A percentile compares a stretch with the other conserved stretches of the same genome.
Evolutionary conservation across 805 yeast species (phyloP).

Genomic region (Saturnispora besseyi): DNA sequence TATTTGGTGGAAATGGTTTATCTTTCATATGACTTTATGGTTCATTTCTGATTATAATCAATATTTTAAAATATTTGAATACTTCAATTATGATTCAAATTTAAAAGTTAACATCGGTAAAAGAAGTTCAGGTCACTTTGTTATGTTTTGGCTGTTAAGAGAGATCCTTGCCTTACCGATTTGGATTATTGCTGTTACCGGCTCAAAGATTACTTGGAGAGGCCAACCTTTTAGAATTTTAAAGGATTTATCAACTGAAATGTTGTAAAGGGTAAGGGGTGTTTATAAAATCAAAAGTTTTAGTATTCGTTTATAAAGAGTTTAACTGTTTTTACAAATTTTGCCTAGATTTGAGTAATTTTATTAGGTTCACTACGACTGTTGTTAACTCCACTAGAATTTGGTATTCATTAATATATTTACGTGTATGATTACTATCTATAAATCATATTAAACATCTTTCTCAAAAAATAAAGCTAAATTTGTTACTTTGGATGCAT

Average conservation of each 20-base stretch:
- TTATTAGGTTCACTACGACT: background rate
- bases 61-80: constrained; percentile 35
- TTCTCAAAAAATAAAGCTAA: no score
- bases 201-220: constrained; percentile 72
- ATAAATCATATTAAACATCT: no score
- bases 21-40: constrained; percentile 57
- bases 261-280: constrained; percentile 1
- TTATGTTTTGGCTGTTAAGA: constrained; percentile 53
- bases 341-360: background rate
- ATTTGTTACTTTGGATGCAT: no score
- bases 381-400: background rate
- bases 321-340: background rate
- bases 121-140: constrained; percentile 13
- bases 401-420: no score
- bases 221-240: constrained; percentile 66
- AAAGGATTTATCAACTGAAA: constrained; percentile 66
- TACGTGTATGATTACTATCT: no score
- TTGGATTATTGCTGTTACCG: constrained; percentile 74
- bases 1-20: constrained; percentile 27
- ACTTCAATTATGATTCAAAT: constrained; percentile 5
- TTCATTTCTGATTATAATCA: constrained; percentile 54
- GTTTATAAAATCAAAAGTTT: background rate
- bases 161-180: constrained; percentile 74
- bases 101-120: background rate
- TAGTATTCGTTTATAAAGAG: background rate